Evolutionary conservation across 2,329 filamentous ascomycete genomes (phyloP), one percentile per base, ranked within the genome.

Genomic region (Trichoderma arundinaceum): DNA sequence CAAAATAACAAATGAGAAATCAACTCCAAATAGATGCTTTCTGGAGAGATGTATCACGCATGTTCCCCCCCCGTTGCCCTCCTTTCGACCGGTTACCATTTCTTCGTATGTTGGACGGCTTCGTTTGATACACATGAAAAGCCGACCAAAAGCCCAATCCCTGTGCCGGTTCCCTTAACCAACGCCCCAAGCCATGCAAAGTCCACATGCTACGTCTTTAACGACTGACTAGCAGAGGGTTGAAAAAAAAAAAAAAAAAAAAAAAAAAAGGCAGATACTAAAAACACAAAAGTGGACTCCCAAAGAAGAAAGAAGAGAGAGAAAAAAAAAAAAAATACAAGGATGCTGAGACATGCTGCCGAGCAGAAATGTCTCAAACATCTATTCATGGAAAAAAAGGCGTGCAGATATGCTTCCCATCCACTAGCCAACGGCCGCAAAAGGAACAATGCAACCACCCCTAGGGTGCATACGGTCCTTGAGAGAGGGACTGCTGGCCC

Each of bases 401-500:
- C 8, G 39, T 46, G 60, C 60, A 63, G 17, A 63, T 38, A 43
- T 63, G 61, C 15, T 41, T 56, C 33, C 35, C 41, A 38, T 54
- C 48, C 57, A 64, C 52, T 39, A 39, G 57, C 61, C 65, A 65
- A 54, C 43, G 19, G 41, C 54, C 65, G 49, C 43, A 65, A 67
- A 58, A 64, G 49, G 54, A 61, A 57, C 61, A 69, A 62, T 68
- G 66, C 70, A 69, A 70, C 70, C 71, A 69, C 69, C 69, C 68
- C 77, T 79, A 79, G 67, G 74, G 76, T 66, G 73, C 74, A 70
- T 75, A 78, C 22, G 74, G 73, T 54, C 76, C 76, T 51, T 77
- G 77, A n/a, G 70, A 35, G 35, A 68, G 62, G 46, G 73, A 57
- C 13, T 68, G 68, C 48, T 74, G 73, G 41, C 72, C 71, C 7